Evolutionary conservation across 352 stramenopile genomes (phyloP).

Genomic region (Pythium utonaiense): DNA sequence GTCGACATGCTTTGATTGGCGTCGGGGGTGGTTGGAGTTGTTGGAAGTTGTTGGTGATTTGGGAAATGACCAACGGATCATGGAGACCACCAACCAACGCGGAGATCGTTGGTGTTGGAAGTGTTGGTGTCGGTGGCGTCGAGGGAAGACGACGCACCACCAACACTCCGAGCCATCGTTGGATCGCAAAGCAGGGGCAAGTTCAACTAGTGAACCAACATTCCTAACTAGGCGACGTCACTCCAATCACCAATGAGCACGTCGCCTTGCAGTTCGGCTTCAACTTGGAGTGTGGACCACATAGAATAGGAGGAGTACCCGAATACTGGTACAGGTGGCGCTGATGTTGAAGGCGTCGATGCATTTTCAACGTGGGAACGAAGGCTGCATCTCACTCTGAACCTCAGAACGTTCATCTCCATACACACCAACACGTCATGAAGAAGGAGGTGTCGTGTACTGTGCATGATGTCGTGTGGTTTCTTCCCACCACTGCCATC

Average conservation of each 20-base stretch:
- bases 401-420: too few relatives aligned
- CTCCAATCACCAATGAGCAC: slow-evolving; percentile 9
- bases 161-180: not conserved
- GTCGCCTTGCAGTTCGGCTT: slow-evolving; percentile 16
- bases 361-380: too few relatives aligned
- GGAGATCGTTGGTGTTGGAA: not conserved
- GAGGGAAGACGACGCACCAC: too few relatives aligned
- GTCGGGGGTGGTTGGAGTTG: not conserved
- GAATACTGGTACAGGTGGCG: slow-evolving; percentile 3
- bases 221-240: not conserved
- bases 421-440: too few relatives aligned
- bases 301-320: not conserved
- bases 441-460: too few relatives aligned
- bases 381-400: too few relatives aligned
- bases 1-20: not conserved
- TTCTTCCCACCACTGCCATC: too few relatives aligned
- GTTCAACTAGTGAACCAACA: slow-evolving; percentile 2
- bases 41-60: slow-evolving; percentile 8
- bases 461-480: too few relatives aligned
- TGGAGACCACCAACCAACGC: too few relatives aligned
- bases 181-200: not conserved
- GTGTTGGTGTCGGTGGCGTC: not conserved
- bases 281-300: not conserved
- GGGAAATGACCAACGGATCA: slow-evolving; percentile 3
- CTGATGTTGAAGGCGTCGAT: too few relatives aligned